These are phyloP conservation scores for Logfia minima DNA, from an alignment of 129 eudicot genomes.

Conservation along the genomic window DNA sequence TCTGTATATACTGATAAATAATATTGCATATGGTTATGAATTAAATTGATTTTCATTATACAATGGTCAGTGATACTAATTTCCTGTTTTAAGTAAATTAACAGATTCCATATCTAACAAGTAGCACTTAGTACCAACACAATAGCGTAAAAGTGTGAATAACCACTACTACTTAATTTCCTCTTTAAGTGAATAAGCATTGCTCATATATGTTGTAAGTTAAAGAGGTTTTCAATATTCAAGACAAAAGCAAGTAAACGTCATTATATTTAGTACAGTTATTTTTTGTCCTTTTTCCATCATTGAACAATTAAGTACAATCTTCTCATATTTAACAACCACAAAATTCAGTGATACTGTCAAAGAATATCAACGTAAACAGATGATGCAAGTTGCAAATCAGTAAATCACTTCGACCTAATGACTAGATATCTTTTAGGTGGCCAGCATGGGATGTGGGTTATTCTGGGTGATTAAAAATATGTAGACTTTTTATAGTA, in stretches of 20 bases:
- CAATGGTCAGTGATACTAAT: too few relatives aligned
- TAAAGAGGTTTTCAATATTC: neutral
- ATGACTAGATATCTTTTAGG: neutral
- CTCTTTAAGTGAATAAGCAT: neutral
- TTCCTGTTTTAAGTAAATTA: too few relatives aligned
- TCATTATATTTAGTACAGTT: too few relatives aligned
- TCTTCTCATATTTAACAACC: neutral
- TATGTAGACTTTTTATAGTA: constrained; percentile 29
- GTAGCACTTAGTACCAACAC: too few relatives aligned
- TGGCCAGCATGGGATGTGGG: constrained; percentile 24
- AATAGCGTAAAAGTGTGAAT: too few relatives aligned
- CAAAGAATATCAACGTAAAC: neutral
- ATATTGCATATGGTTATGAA: neutral
- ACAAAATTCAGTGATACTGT: neutral
- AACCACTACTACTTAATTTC: neutral
- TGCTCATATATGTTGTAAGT: neutral
- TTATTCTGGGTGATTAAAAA: constrained; percentile 54
- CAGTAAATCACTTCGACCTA: neutral
- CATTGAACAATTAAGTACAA: neutral
- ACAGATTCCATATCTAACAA: too few relatives aligned
- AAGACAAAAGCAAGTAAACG: neutral
- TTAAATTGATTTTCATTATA: too few relatives aligned
- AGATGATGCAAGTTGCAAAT: neutral
- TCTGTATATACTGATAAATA: neutral
- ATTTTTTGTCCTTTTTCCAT: neutral